Percentiles rank a stretch among this genome's conserved stretches.
Evolutionary conservation across 805 yeast genomes (phyloP).

Genomic region (Yarrowia keelungensis): DNA sequence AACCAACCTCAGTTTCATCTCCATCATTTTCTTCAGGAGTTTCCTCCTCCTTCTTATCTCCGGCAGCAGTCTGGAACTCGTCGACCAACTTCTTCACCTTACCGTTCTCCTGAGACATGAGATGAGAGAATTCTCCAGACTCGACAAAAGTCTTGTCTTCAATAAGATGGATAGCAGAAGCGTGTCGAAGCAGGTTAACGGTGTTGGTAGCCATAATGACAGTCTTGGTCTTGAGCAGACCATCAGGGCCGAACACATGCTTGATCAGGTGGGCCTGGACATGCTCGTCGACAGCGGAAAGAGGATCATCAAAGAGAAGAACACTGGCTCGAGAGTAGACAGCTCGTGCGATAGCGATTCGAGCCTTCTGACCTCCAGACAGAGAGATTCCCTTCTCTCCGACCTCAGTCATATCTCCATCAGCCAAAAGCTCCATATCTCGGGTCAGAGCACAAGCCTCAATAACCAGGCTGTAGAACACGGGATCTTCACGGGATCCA

Average conservation of each 20-base stretch:
- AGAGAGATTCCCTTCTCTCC: constrained; percentile 90
- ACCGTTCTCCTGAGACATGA: constrained; percentile 46
- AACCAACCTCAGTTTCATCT: not conserved
- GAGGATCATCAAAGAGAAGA: constrained; percentile 76
- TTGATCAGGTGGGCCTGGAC: constrained; percentile 81
- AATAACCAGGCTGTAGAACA: constrained; percentile 61
- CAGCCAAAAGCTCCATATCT: constrained; percentile 71
- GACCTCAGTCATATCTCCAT: constrained; percentile 81
- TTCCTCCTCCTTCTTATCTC: not conserved
- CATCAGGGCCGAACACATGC: constrained; percentile 68
- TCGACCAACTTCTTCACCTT: constrained; percentile 30
- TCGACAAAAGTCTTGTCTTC: constrained; percentile 65
- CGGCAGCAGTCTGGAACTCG: constrained; percentile 30
- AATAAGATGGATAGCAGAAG: constrained; percentile 74
- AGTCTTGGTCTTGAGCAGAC: constrained; percentile 63
- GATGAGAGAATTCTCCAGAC: constrained; percentile 65
- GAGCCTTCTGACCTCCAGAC: constrained; percentile 91
- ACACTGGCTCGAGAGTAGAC: constrained; percentile 72
- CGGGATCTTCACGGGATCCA: constrained; percentile 62
- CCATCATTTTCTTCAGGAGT: constrained; percentile 4
- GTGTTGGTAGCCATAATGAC: constrained; percentile 86
- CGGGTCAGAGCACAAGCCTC: constrained; percentile 69
- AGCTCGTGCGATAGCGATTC: constrained; percentile 82
- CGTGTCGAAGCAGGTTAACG: constrained; percentile 69
- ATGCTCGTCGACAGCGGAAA: constrained; percentile 88